A percentile compares a stretch with the other conserved stretches of the same genome.
Conservation (phyloP, 768 basidiomycete genomes). For the Cystofilobasidium capitatum region DNA sequence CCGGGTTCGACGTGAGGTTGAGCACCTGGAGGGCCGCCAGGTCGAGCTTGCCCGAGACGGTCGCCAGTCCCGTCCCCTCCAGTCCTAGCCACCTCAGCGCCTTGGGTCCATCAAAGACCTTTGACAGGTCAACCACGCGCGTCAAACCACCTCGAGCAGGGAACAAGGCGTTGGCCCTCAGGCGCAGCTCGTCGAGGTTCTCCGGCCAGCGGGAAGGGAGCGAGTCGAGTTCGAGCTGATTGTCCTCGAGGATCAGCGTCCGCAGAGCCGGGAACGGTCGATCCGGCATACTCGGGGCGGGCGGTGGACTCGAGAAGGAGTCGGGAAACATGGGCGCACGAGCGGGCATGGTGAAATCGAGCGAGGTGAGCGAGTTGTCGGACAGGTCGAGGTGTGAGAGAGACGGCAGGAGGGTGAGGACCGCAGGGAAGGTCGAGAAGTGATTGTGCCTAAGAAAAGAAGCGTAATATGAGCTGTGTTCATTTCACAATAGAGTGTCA, state of each 20-base stretch:
- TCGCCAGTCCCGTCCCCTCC: not conserved
- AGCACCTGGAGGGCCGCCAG: not conserved
- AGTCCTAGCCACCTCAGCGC: not conserved
- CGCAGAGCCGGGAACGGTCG: constrained; percentile 6
- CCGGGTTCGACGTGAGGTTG: not conserved
- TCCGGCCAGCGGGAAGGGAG: constrained; percentile 14
- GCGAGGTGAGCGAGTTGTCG: constrained; percentile 10
- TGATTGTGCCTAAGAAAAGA: constrained; percentile 10
- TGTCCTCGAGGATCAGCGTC: constrained; percentile 20
- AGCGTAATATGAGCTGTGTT: not conserved
- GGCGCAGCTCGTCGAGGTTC: not conserved
- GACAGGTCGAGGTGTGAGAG: constrained; percentile 17
- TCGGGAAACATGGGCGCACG: constrained; percentile 20
- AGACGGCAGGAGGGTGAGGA: constrained; percentile 17
- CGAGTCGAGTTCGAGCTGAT: not conserved
- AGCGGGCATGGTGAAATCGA: constrained; percentile 18
- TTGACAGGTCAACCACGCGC: not conserved
- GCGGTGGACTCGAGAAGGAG: constrained; percentile 11
- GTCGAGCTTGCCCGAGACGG: not conserved
- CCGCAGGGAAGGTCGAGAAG: constrained; percentile 15
- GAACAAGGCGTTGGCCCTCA: constrained; percentile 11
- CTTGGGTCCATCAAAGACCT: not conserved
- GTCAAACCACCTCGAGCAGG: not conserved
- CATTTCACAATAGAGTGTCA: not conserved
- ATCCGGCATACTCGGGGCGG: not conserved